These are phyloP conservation scores for Trichomonas vaginalis DNA, from an alignment of 208 protist genomes.

Conservation along the genomic window DNA sequence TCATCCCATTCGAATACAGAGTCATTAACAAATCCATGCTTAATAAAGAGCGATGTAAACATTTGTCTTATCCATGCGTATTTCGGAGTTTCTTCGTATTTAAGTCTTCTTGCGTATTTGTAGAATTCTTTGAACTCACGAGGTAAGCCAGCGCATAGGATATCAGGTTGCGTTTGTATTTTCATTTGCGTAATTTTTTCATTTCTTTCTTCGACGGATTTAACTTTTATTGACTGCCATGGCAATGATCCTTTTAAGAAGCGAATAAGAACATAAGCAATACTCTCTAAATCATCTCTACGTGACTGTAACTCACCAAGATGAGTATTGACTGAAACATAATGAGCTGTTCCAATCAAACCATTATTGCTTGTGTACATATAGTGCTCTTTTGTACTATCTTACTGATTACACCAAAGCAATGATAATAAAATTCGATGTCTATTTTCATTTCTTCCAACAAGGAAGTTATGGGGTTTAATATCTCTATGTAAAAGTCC, in stretches of 20 bases:
- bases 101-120: slow-evolving; percentile 76
- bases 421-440: slow-evolving; percentile 26
- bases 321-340: slow-evolving; percentile 97
- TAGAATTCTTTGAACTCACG: slow-evolving; percentile 83
- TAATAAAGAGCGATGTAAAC: slow-evolving; percentile 70
- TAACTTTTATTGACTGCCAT: background rate
- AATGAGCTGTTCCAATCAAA: slow-evolving; percentile 94
- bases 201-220: background rate
- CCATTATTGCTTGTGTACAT: slow-evolving; percentile 93
- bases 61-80: slow-evolving; percentile 89
- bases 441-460: slow-evolving; percentile 57
- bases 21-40: slow-evolving; percentile 83
- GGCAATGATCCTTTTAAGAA: slow-evolving; percentile 79
- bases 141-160: slow-evolving; percentile 61
- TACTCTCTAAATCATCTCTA: slow-evolving; percentile 55
- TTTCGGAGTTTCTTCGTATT: slow-evolving; percentile 95
- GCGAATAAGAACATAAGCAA: slow-evolving; percentile 94
- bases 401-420: slow-evolving; percentile 77
- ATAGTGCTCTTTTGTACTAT: slow-evolving; percentile 94
- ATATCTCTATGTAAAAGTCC: background rate
- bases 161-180: slow-evolving; percentile 60
- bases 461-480: slow-evolving; percentile 91
- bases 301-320: slow-evolving; percentile 79
- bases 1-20: slow-evolving; percentile 85
- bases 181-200: background rate